Evolutionary conservation across 2,329 filamentous ascomycete species (phyloP).

Genomic region (Aschersonia sp.): DNA sequence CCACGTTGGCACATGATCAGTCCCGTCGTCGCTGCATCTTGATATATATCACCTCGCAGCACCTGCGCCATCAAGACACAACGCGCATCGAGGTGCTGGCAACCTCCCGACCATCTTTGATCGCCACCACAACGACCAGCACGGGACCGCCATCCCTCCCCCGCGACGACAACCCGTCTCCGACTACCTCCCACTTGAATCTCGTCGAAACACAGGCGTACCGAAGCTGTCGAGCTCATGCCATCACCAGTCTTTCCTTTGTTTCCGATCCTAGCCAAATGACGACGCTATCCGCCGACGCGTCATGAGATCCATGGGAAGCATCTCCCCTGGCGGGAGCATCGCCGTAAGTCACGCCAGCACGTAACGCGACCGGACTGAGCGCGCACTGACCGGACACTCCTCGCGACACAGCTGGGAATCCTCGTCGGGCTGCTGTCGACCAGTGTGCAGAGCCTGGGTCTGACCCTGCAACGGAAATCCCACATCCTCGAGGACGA

Average conservation of each 20-base stretch:
- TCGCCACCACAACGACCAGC: background rate
- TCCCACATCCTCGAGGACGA: slow-evolving; percentile 97
- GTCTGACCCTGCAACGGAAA: slow-evolving; percentile 91
- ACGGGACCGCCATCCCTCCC: too few species aligned
- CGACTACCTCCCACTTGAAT: too few species aligned
- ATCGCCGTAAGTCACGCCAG: slow-evolving; percentile 45
- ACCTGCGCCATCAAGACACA: background rate
- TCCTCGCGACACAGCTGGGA: slow-evolving; percentile 48
- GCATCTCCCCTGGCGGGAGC: slow-evolving; percentile 63
- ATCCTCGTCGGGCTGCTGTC: slow-evolving; percentile 87
- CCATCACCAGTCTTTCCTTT: background rate
- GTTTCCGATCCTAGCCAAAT: slow-evolving; percentile 23
- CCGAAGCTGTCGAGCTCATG: background rate
- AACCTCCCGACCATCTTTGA: background rate
- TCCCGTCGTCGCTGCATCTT: too few species aligned
- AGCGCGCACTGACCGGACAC: slow-evolving; percentile 8
- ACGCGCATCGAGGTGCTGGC: slow-evolving; percentile 1
- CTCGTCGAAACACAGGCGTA: too few species aligned
- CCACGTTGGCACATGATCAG: too few species aligned
- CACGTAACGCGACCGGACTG: too few species aligned
- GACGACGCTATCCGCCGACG: slow-evolving; percentile 25
- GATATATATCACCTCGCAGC: background rate
- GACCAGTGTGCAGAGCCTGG: slow-evolving; percentile 87
- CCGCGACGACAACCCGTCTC: too few species aligned
- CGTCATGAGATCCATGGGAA: slow-evolving; percentile 59